Evolutionary conservation across 2,329 filamentous ascomycete genomes (phyloP).

Genomic region (Penicillium psychrosexuale): DNA sequence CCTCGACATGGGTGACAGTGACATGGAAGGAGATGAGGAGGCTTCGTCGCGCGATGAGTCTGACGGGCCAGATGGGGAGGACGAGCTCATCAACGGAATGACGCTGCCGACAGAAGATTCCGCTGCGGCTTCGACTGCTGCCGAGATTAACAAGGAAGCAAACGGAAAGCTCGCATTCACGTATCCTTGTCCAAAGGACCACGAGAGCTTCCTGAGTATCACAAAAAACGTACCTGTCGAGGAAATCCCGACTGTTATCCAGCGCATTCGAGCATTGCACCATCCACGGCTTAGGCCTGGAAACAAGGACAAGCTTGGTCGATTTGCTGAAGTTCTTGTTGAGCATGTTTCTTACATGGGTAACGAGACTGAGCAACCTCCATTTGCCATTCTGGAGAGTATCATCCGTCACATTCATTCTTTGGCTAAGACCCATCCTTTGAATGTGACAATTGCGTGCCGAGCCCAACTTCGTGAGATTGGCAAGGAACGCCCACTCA

Average conservation of each 20-base stretch:
- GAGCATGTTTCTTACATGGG: slow-evolving; percentile 59
- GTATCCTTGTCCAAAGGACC: slow-evolving; percentile 77
- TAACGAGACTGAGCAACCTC: slow-evolving; percentile 49
- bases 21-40: slow-evolving; percentile 57
- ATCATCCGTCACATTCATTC: slow-evolving; percentile 90
- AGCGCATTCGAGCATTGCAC: slow-evolving; percentile 87
- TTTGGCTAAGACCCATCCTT: slow-evolving; percentile 77
- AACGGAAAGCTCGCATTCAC: slow-evolving; percentile 67
- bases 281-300: slow-evolving; percentile 79
- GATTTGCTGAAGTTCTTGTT: slow-evolving; percentile 48
- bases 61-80: slow-evolving; percentile 51
- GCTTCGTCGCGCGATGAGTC: slow-evolving; percentile 46
- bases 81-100: slow-evolving; percentile 70
- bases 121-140: slow-evolving; percentile 29
- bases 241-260: slow-evolving; percentile 74
- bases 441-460: slow-evolving; percentile 74
- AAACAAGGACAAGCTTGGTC: slow-evolving; percentile 78
- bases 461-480: slow-evolving; percentile 64
- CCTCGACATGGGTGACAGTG: slow-evolving; percentile 41
- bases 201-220: slow-evolving; percentile 68
- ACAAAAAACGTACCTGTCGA: slow-evolving; percentile 59
- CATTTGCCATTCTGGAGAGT: slow-evolving; percentile 70
- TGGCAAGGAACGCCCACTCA: slow-evolving; percentile 51
- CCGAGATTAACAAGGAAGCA: slow-evolving; percentile 45
- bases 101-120: slow-evolving; percentile 41